A percentile compares a stretch with the other conserved stretches of the same genome.
Evolutionary conservation across 768 basidiomycete genomes (phyloP).

Genomic region (Collybia sp.): DNA sequence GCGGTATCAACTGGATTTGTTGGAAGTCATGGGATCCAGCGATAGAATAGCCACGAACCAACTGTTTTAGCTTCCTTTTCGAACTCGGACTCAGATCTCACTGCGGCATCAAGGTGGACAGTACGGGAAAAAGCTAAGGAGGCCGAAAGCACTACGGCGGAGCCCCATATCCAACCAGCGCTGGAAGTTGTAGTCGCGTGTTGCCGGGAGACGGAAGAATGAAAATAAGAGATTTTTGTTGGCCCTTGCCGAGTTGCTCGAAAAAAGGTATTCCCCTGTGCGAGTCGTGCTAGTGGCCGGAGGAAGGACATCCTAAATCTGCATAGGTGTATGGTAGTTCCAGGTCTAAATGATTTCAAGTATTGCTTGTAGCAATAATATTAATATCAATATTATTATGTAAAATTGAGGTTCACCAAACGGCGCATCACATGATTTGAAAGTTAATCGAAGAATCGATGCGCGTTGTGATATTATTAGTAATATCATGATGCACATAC

Average conservation of each 20-base stretch:
- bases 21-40: neutral
- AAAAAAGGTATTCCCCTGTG: no score
- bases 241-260: no score
- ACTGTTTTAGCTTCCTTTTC: constrained; percentile 1
- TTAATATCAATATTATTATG: no score
- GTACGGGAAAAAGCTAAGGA: constrained; percentile 1
- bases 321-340: no score
- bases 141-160: constrained; percentile 4
- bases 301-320: constrained; percentile 3
- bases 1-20: constrained; percentile 57
- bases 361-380: no score
- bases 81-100: constrained; percentile 1
- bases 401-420: no score
- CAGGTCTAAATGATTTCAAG: no score
- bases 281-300: constrained; percentile 1
- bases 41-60: neutral
- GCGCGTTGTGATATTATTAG: no score
- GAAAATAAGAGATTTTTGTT: neutral
- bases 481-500: no score
- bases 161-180: neutral
- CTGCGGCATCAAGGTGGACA: constrained; percentile 5
- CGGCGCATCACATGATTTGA: no score
- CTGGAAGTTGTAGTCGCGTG: neutral
- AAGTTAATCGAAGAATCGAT: no score
- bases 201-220: neutral